Conservation (phyloP, 768 basidiomycete species). For the Trametes meyenii region DNA sequence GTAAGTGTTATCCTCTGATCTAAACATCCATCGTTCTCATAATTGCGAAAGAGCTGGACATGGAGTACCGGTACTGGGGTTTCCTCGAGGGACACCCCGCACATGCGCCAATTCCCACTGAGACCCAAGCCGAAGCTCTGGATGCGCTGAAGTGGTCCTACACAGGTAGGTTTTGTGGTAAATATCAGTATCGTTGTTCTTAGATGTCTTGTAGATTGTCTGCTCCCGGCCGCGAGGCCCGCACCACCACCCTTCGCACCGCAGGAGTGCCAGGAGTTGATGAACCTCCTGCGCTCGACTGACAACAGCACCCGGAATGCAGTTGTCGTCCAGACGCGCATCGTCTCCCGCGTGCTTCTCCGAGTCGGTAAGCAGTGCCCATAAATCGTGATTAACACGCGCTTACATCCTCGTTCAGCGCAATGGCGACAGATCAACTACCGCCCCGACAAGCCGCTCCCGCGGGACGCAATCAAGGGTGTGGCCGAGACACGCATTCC, state of each 20-base stretch:
- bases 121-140: constrained; percentile 67
- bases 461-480: constrained; percentile 47
- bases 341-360: constrained; percentile 68
- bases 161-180: constrained; percentile 49
- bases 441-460: constrained; percentile 69
- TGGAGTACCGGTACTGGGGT: constrained; percentile 81
- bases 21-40: constrained; percentile 1
- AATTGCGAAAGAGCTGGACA: constrained; percentile 57
- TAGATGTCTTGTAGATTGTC: constrained; percentile 50
- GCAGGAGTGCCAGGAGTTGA: constrained; percentile 77
- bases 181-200: not conserved
- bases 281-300: constrained; percentile 55
- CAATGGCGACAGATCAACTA: constrained; percentile 74
- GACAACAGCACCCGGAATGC: constrained; percentile 47
- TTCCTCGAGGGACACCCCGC: constrained; percentile 82
- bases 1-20: constrained; percentile 35
- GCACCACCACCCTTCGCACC: constrained; percentile 70
- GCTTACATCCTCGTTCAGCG: constrained; percentile 37
- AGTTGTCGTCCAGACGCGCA: constrained; percentile 56
- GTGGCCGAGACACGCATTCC: constrained; percentile 38
- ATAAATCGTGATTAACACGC: not conserved
- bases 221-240: constrained; percentile 61
- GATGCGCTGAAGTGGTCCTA: constrained; percentile 82
- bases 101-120: constrained; percentile 58
- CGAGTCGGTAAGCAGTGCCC: constrained; percentile 57